Evolutionary conservation across 345 rosid species (phyloP).

Genomic region (Melastoma malabathricum): DNA sequence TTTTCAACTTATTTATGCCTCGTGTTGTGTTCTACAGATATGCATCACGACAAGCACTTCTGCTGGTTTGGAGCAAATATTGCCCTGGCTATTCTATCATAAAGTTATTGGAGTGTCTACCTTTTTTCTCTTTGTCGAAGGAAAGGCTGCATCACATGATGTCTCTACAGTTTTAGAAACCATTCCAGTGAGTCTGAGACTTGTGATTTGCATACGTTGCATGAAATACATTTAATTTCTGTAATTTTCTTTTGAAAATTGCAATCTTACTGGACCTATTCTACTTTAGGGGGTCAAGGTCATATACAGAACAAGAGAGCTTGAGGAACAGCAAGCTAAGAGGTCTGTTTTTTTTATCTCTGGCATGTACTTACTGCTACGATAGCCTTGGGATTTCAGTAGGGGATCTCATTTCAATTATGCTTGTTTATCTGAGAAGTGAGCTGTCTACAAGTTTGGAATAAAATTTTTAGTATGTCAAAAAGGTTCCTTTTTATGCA

Average conservation of each 20-base stretch:
- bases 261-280: background rate
- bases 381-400: too few relatives aligned
- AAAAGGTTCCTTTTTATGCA: too few relatives aligned
- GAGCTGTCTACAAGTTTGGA: too few relatives aligned
- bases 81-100: slow-evolving; percentile 88
- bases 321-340: slow-evolving; percentile 80
- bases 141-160: slow-evolving; percentile 66
- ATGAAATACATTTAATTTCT: background rate
- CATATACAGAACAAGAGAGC: slow-evolving; percentile 63
- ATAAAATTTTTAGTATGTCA: too few relatives aligned
- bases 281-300: slow-evolving; percentile 65
- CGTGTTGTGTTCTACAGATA: slow-evolving; percentile 29
- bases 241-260: slow-evolving; percentile 7
- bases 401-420: too few relatives aligned
- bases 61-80: slow-evolving; percentile 75
- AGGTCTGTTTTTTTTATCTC: slow-evolving; percentile 29
- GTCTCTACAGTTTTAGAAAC: slow-evolving; percentile 65
- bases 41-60: slow-evolving; percentile 82
- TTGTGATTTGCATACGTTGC: slow-evolving; percentile 1
- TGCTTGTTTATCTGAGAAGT: too few relatives aligned
- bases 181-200: slow-evolving; percentile 31
- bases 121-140: slow-evolving; percentile 85
- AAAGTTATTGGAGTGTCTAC: slow-evolving; percentile 82
- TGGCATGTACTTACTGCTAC: background rate
- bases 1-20: background rate